Evolutionary conservation across 768 basidiomycete genomes (phyloP), one percentile per base, ranked within the genome.

Genomic region (Hortiboletus flavorubellus): DNA sequence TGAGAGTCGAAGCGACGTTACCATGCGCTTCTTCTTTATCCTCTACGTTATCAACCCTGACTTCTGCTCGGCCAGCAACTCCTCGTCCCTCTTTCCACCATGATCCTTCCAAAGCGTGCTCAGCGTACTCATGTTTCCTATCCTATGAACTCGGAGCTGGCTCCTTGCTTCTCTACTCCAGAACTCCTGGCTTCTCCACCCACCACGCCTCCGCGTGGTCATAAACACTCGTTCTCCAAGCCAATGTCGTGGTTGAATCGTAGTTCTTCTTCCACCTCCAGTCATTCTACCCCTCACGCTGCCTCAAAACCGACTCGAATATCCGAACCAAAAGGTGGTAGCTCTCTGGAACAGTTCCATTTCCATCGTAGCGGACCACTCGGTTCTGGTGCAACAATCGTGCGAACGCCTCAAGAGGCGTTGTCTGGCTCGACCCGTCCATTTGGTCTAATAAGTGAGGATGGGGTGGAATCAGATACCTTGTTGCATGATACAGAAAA

Each of bases 391-490:
- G 90, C 90, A 14, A 85, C 78, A 2, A 75, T 93, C 31, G 90
- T 92, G 37, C 77, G 85, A 53, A 92, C 91, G 0, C 91, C 91
- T 8, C 84, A 87, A 59, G 91, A 93, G 52, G 90, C 90, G 21
- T 74, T 93, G 31, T 74, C 68, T 30, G 67, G 72, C 45, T 56
- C 75, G 21, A 46, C 41, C 21, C 53, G 39, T 18, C 31, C 40
- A 21, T 54, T 53, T 34, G 54, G 49, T 8, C 55, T 40, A 5
- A 48, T 53, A 18, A 48, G 31, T 39, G 65, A 59, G 42, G 49
- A 62, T 8, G 51, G 41, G 11, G 29, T 42, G 29, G 46, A 66
- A 23, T 39, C 5, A 8, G 54, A 58, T 9, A 46, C 50, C 42
- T 31, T 49, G 41, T 39, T 54, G 44, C 51, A 60, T 14, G 58